phyloP scores from a whole-genome alignment of 352 stramenopile genomes.

The Pythium folliculosum region DNA sequence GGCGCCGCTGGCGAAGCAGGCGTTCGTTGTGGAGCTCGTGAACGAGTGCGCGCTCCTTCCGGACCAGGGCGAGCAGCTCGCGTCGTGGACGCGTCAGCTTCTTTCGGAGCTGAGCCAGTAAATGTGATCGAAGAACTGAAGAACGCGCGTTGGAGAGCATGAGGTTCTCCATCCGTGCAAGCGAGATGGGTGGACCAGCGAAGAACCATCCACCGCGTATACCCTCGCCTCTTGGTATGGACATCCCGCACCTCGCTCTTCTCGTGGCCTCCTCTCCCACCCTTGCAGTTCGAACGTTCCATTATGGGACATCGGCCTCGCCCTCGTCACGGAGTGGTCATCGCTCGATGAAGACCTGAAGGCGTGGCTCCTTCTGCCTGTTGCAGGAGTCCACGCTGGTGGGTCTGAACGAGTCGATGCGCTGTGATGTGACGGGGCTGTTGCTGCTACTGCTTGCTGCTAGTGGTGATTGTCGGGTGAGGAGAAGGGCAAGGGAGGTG shows the following conservation, averaged over 20 bases:
- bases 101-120: constrained; percentile 57
- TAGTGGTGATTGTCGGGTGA: not conserved
- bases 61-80: constrained; percentile 71
- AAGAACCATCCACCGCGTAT: not conserved
- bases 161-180: constrained; percentile 4
- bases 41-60: constrained; percentile 66
- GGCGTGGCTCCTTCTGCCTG: not conserved
- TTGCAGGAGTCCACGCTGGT: not conserved
- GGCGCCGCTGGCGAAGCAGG: constrained; percentile 59
- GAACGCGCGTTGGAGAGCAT: constrained; percentile 29
- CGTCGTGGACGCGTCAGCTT: constrained; percentile 77
- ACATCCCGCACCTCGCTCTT: not conserved
- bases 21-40: constrained; percentile 75
- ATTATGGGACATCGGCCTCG: not conserved
- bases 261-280: not conserved
- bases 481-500: not conserved
- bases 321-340: not conserved
- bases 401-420: not conserved
- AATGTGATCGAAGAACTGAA: constrained; percentile 22
- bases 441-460: not conserved
- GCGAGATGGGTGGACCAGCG: not conserved
- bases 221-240: not conserved
- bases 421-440: not conserved
- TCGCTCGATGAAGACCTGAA: not conserved
- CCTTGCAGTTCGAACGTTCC: not conserved